Base-by-base conservation (phyloP, 78 protist species). In the Planoprotostelium fungivorum region DNA sequence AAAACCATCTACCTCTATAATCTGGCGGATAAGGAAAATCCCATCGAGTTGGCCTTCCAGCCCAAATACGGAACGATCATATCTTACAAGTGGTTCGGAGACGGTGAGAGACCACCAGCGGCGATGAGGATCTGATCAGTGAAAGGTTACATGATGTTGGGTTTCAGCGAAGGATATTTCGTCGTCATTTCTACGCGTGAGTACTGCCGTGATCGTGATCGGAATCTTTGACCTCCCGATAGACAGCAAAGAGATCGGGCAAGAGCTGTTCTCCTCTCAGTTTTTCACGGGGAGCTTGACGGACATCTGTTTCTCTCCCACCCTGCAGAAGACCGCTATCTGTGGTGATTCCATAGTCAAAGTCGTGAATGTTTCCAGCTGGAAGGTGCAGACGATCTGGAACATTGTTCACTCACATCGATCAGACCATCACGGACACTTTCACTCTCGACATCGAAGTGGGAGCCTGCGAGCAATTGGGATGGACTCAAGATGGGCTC, bases 401-500 rank as follows among this genome's bases (percentile, higher is more conserved):
- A 23, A 9, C 29, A 0, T 88, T 34, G 1, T 5, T 9, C 34
- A 23, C 38, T 34, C 28, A 31, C 34, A 39, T 84, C 38, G 1
- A 87, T 28, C 38, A 88, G 83, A 31, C 37, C 38, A 88, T 35
- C 31, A 83, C 90, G 29, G 90, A 88, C 16, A 83, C 87, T 16
- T 84, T 89, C 5, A 89, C 92, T 31, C 0, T 36, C n/a, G 89
- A 88, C 83, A 1, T 28, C 34, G 91, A 84, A 1, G 85, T 38
- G 84, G 93, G 88, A n/a, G 63, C 84, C 84, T 29, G 84, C 34
- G 9, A 1, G 83, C 36, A 36, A 0, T 0, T 94, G 1, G 39
- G 9, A 0, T 96, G 98, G 98, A 85, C 93, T 10, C 29, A 35
- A 0, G 96, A 96, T 36, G 96, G 96, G 10, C 96, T 90, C 88